Base-by-base conservation (phyloP, 805 yeast species). In the Sporopachydermia lactativora region DNA sequence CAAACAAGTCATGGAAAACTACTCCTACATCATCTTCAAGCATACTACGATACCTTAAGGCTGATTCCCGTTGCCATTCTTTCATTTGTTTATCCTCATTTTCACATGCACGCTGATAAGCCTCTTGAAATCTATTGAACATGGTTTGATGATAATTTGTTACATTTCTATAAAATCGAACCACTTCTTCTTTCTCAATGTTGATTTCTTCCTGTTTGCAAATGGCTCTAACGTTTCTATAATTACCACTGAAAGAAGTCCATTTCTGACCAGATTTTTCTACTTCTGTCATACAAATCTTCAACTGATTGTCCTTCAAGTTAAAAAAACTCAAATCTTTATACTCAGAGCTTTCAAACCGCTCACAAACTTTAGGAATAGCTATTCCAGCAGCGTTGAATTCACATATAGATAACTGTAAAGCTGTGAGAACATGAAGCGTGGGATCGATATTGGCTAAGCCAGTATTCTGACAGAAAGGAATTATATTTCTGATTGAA, bases 231-330 rank as follows among this genome's bases (percentile, higher is more conserved):
- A 78, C 58, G 19, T 70, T 65, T 37, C 75, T 64, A 52, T 71
- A 77, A 49, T 77, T 71, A 0, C 84, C 84, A 45, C 76, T 76
- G 50, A 70, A 79, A 0, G 79, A 74, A 0, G 86, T 77, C 89
- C 89, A 80, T 68, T 78, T 73, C 47, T 77, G 81, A 0, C 74
- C 62, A 2, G 62, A 57, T 16, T 49, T 49, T 41, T 71, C 31
- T 24, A 24, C 31, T 24, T 24, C 31, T 24, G 31, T 24, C 31
- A 24, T 24, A 24, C 31, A 24, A 24, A 24, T 24, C 31, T 24
- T 24, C 31, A 24, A 24, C 31, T 24, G 31, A 24, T 24, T 24
- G 31, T n/a, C 31, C 31, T 24, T 24, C 31, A 24, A 24, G n/a
- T 24, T 24, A 24, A 8, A 24, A 24, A 24, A 24, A 24, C 31